These are phyloP conservation scores for Lyophyllum decastes DNA, from an alignment of 768 basidiomycete species.

Conservation along the genomic window DNA sequence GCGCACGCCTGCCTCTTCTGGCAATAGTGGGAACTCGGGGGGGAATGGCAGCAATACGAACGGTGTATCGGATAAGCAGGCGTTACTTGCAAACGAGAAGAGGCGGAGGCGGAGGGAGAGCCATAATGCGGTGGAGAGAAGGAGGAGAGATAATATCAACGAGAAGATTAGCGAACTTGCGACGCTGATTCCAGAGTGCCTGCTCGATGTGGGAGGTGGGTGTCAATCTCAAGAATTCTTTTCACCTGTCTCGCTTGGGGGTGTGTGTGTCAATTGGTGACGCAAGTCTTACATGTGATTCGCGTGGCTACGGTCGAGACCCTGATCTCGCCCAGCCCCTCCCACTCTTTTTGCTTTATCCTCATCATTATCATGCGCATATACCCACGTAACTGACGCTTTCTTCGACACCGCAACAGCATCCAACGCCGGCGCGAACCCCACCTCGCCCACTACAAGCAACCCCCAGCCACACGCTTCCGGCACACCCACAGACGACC, in stretches of 20 bases:
- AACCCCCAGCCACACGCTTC: not conserved
- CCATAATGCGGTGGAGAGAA: constrained; percentile 90
- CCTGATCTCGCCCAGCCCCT: not conserved
- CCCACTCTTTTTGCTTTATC: not conserved
- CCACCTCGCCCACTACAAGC: constrained; percentile 2
- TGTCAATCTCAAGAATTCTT: too few relatives aligned
- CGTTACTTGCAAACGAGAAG: constrained; percentile 77
- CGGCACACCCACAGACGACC: constrained; percentile 10
- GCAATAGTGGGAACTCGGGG: not conserved
- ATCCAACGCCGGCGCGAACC: not conserved
- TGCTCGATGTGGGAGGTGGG: constrained; percentile 54
- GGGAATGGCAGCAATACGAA: not conserved
- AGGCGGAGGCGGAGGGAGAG: constrained; percentile 77
- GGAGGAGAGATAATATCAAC: constrained; percentile 91
- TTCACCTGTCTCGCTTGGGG: not conserved
- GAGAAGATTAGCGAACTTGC: constrained; percentile 93
- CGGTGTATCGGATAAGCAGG: constrained; percentile 44
- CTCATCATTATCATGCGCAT: not conserved
- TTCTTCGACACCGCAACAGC: not conserved
- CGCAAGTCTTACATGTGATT: not conserved
- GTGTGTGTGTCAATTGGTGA: too few relatives aligned
- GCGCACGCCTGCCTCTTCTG: not conserved
- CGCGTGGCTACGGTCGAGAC: not conserved
- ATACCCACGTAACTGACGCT: not conserved
- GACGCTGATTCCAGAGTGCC: constrained; percentile 83